Base-by-base conservation (phyloP, 192 early-diverging fungal species). In the Backusella mclennaniae region DNA sequence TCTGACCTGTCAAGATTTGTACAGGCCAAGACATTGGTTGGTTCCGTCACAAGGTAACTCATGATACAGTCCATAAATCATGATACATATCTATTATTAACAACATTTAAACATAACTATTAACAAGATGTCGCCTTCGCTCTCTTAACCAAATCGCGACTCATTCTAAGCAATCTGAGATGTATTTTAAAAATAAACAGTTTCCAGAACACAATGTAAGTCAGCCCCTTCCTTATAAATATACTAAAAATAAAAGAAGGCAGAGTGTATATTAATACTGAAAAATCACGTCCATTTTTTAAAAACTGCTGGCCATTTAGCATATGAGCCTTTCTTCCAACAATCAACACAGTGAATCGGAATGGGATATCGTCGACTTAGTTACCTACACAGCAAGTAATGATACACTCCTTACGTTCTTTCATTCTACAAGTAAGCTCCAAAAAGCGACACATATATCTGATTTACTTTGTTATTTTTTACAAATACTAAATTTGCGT, bases 351-450 rank as follows among this genome's bases (percentile, higher is more conserved):
- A 67, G 6, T n/a, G 56, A 63, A 63, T 12, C 21, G 26, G 56
- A 63, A 63, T 77, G 76, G 76, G 53, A 39, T 33, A 59, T 72
- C 7, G 53, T 77, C 36, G 70, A 77, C 67, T 35, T 77, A 56
- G 70, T 73, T 15, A 73, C 63, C 1, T 77, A 77, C 29, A 77
- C 69, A 19, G 70, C 70, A 19, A 41, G 70, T 9, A 70, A 77
- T 71, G 35, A 77, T 31, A 42, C 70, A 6, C n/a, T 77, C n/a
- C 53, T 77, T 9, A 39, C 56, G 3, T 77, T 77, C 66, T 77
- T 77, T 42, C 76, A 77, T 26, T 35, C 35, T 31, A 59, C 67
- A 69, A 23, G 68, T 69, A 69, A 11, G 38, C 23, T 14, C 21
- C 4, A 41, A 49, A 21, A 26, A 69, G 23, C 29, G 26, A 63